A percentile compares a stretch with the other conserved stretches of the same genome.
Evolutionary conservation across 192 early-diverging fungal species (phyloP).

Genomic region (Coemansia sp.): DNA sequence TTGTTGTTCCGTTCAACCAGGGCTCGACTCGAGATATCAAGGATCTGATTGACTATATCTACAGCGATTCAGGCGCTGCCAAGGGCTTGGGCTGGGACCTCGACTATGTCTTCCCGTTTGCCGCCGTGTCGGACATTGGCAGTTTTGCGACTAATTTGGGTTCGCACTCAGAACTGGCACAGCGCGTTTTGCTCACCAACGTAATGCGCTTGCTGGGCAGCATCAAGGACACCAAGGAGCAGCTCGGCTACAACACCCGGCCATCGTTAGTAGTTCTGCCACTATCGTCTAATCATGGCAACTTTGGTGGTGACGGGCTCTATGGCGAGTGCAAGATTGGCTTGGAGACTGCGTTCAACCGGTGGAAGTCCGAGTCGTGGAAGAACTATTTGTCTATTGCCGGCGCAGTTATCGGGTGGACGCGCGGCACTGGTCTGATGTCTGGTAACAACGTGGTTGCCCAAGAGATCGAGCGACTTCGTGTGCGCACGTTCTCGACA

Average conservation of each 20-base stretch:
- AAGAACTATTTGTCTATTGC: constrained; percentile 80
- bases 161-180: constrained; percentile 85
- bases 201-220: constrained; percentile 81
- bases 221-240: constrained; percentile 82
- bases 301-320: constrained; percentile 90
- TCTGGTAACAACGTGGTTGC: constrained; percentile 85
- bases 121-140: constrained; percentile 88
- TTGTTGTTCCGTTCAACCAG: constrained; percentile 94
- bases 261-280: constrained; percentile 87
- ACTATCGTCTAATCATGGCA: constrained; percentile 95
- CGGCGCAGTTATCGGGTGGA: constrained; percentile 96
- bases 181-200: constrained; percentile 95
- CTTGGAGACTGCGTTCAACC: constrained; percentile 90
- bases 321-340: constrained; percentile 94
- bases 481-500: constrained; percentile 90
- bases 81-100: constrained; percentile 88
- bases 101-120: constrained; percentile 93
- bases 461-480: constrained; percentile 81
- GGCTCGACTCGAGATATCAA: constrained; percentile 83
- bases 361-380: constrained; percentile 92
- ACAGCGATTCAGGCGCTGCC: constrained; percentile 56
- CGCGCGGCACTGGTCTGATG: constrained; percentile 96
- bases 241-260: constrained; percentile 73
- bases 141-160: constrained; percentile 83
- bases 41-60: constrained; percentile 84